A percentile compares a stretch with the other conserved stretches of the same genome.
These are phyloP conservation scores for Penicillium sclerotiorum DNA, from an alignment of 2,329 filamentous ascomycete species.

Conservation along the genomic window DNA sequence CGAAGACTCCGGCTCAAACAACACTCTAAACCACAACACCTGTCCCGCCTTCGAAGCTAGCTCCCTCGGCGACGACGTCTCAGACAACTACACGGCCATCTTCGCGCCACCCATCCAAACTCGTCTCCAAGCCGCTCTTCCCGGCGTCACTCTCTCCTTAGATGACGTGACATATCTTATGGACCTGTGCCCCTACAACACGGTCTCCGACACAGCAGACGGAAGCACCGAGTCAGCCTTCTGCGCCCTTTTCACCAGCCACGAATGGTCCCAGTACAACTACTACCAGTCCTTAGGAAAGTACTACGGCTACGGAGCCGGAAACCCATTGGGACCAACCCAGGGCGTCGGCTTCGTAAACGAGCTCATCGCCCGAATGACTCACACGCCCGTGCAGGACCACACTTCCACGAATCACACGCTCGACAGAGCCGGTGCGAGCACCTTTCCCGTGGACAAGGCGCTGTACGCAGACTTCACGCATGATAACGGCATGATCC, in stretches of 20 bases:
- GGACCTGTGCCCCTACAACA: conserved; percentile 86
- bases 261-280: conserved; percentile 78
- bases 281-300: conserved; percentile 81
- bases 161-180: conserved; percentile 72
- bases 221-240: conserved; percentile 65
- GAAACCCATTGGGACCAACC: conserved; percentile 76
- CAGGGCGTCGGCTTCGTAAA: conserved; percentile 88
- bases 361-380: conserved; percentile 82
- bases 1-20: conserved; percentile 70
- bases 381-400: conserved; percentile 66
- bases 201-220: conserved; percentile 62
- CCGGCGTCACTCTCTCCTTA: conserved; percentile 65
- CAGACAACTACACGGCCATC: conserved; percentile 60
- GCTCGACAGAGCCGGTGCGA: conserved; percentile 62
- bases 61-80: conserved; percentile 45
- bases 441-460: conserved; percentile 72
- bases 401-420: conserved; percentile 77
- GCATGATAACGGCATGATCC: conserved; percentile 86
- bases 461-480: conserved; percentile 84
- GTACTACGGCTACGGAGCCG: conserved; percentile 78
- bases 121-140: conserved; percentile 69
- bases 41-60: conserved; percentile 72
- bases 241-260: conserved; percentile 71
- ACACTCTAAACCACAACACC: conserved; percentile 74
- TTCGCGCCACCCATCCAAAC: conserved; percentile 70